Base-by-base conservation (phyloP, 805 yeast species). In the Yamadazyma ubonensis region DNA sequence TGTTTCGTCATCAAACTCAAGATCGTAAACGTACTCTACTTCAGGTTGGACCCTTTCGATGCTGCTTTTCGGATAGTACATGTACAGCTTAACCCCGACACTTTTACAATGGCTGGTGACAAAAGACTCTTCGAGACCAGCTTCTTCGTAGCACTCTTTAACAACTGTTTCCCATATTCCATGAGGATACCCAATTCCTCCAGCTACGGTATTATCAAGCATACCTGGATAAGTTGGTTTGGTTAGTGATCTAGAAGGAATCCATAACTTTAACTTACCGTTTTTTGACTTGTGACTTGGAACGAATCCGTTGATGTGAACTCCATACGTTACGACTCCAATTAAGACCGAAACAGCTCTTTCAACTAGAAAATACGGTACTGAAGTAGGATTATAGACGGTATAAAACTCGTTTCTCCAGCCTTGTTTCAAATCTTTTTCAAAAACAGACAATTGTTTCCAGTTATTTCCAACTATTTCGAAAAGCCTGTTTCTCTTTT, bases 121-220 rank as follows among this genome's bases (percentile, higher is more conserved):
- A 43, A 78, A 75, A 0, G 65, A 71, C 35, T 69, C 65, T 0
- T 54, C 47, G n/a, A 91, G 60, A 0, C 95, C 95, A 0, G 96
- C 98, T 54, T 93, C 99, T 53, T 93, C 99, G 44, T 69, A 71
- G 52, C 95, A 79, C 58, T 93, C 99, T 56, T 93, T 93, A 14
- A 86, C 49, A 3, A 82, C 78, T 0, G 97, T 91, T 33, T 87
- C 96, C 54, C 69, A 63, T 2, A 80, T 65, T 0, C 89, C 87
- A 48, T 77, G 69, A 0, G 96, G 96, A 57, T 82, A 72, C 0
- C 95, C 96, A 3, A 93, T 54, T 0, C 99, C 99, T 1, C 99
- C 99, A 0, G 96, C 99, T 5, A 93, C 86, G 1, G 95, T 88
- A 58, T 90, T 91, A 58, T 93, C 99, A 27, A 90, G 72, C 85